Base-by-base conservation (phyloP, 1,139 yeast species). In the Taphrina flavorubra region DNA sequence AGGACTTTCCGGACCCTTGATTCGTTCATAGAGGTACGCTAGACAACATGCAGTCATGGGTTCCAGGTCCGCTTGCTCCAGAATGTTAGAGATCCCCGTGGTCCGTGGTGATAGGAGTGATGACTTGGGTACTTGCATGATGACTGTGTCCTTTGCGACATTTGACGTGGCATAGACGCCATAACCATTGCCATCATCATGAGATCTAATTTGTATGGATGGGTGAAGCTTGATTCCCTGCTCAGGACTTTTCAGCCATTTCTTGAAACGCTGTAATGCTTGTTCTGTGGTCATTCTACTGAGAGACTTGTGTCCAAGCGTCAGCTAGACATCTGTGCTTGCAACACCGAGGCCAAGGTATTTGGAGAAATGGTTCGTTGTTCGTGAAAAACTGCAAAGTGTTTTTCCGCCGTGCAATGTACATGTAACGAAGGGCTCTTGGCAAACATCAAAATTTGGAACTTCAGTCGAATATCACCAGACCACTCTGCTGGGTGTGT, bases 1-100 rank as follows among this genome's bases (percentile, higher is more conserved):
- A 2, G 97, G 97, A 14, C 96, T 88, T 1, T 78, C 75, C 16
- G 80, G 78, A 1, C 85, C 86, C 69, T 82, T 78, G 13, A 82
- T 77, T 51, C 79, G 78, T 76, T 92, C 98, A 75, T 89, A 91
- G 51, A 91, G 81, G 71, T 86, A 89, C 0, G 92, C 86, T 11
- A 90, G 74, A 13, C 89, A 85, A 65, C 91, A 79, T 0, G 88
- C 88, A 60, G 85, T 82, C 81, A 90, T 85, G 0, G 94, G 94
- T 10, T 67, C 59, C 8, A 70, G 63, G 46, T 83, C 84, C 7
- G 88, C 75, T 6, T 79, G 82, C 57, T 83, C 83, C 44, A 92
- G 76, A 34, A 91, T 76, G 73, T 90, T 89, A 59, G 91, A 85
- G 34, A 92, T 84, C 36, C 83, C 85, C 34, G 92, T 77, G n/a